Percentiles rank a stretch among this genome's conserved stretches.
phyloP scores from a whole-genome alignment of 2,329 filamentous ascomycete species.

The Neofusicoccum kwambonambiense region DNA sequence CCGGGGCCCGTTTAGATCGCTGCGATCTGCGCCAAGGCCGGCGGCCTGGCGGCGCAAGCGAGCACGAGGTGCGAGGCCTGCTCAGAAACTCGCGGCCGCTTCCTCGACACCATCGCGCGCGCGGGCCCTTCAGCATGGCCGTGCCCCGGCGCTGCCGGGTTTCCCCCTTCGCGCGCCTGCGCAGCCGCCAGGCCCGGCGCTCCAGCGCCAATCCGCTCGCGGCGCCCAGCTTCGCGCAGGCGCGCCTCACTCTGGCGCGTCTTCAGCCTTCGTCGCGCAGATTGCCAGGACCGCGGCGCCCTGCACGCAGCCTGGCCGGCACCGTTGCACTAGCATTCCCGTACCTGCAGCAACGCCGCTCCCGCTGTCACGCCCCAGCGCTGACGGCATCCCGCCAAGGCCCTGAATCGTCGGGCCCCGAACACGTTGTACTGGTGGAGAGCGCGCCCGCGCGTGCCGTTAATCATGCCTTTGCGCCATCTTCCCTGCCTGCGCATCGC shows the following conservation, averaged over 20 bases:
- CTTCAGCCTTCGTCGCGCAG: not conserved
- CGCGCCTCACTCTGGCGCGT: too few species aligned
- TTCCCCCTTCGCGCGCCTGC: not conserved
- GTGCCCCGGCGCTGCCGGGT: not conserved
- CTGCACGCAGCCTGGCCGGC: not conserved
- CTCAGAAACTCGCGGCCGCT: too few species aligned
- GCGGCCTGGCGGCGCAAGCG: not conserved
- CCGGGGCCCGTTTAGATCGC: not conserved
- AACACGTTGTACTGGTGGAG: slow-evolving; percentile 11
- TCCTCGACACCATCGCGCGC: not conserved
- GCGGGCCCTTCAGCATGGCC: not conserved
- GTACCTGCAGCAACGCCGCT: slow-evolving; percentile 12
- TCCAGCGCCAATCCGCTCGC: not conserved
- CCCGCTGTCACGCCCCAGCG: not conserved
- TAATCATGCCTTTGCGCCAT: slow-evolving; percentile 15
- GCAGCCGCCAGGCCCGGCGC: too few species aligned
- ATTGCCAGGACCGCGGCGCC: not conserved
- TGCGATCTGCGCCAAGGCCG: slow-evolving; percentile 9
- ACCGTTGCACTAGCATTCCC: slow-evolving; percentile 9
- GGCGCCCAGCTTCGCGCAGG: too few species aligned
- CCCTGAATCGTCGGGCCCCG: slow-evolving; percentile 1
- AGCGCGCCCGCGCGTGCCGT: slow-evolving; percentile 4
- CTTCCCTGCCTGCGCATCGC: slow-evolving; percentile 14
- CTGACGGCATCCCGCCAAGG: slow-evolving; percentile 9
- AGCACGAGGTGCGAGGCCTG: not conserved